Conservation (phyloP, 2,329 filamentous ascomycete genomes). For the Cercospora sojina region DNA sequence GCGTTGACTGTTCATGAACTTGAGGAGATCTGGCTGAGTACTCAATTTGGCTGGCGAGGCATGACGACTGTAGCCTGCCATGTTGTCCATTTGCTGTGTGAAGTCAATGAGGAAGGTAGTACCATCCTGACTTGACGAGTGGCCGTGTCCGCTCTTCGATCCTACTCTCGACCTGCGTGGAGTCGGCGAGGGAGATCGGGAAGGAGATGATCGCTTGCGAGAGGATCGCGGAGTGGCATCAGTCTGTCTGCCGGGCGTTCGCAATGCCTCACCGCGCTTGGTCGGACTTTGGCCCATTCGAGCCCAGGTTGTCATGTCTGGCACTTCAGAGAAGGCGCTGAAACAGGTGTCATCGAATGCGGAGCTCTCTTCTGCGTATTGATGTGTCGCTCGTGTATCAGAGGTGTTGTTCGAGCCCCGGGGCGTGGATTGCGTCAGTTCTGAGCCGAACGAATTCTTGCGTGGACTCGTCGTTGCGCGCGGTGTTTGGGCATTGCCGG, state of each 20-base stretch:
- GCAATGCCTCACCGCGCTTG: conserved; percentile 38
- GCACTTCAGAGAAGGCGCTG: conserved; percentile 85
- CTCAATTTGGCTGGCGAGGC: conserved; percentile 54
- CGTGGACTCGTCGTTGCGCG: conserved; percentile 18
- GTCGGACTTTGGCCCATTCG: conserved; percentile 60
- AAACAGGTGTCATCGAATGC: conserved; percentile 68
- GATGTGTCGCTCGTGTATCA: conserved; percentile 7
- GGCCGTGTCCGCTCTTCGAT: conserved; percentile 42
- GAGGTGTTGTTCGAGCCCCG: conserved; percentile 2
- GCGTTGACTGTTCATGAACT: conserved; percentile 43
- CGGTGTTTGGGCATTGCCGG: conserved; percentile 33
- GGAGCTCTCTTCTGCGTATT: conserved; percentile 21
- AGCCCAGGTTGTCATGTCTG: conserved; percentile 81
- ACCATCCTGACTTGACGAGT: conserved; percentile 56
- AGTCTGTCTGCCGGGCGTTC: conserved; percentile 27
- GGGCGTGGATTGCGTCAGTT: conserved; percentile 11
- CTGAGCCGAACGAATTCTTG: conserved; percentile 26
- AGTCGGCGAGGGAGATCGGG: conserved; percentile 52
- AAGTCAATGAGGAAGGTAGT: conserved; percentile 82
- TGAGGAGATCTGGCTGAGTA: conserved; percentile 50
- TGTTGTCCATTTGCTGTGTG: conserved; percentile 70
- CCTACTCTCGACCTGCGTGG: conserved; percentile 45
- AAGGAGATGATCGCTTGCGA: conserved; percentile 44
- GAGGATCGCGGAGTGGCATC: conserved; percentile 53
- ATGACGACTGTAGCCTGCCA: conserved; percentile 49